A percentile compares a stretch with the other conserved stretches of the same genome.
Evolutionary conservation across 495 filamentous ascomycete species (phyloP).

Genomic region (Penicillium psychrofluorescens): DNA sequence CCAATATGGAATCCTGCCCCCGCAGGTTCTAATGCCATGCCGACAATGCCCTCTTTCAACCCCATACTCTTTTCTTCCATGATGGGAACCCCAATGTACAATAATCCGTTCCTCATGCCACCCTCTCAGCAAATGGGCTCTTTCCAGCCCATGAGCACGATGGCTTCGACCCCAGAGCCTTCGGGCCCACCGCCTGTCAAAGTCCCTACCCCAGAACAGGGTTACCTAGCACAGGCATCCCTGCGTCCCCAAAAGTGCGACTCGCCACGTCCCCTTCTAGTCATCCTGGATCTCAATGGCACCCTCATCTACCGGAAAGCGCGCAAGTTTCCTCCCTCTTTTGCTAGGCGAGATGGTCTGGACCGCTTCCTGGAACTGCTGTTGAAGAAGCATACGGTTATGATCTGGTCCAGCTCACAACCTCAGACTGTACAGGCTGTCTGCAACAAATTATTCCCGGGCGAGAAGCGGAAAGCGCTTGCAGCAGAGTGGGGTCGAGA

Average conservation of each 20-base stretch:
- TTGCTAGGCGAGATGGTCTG: conserved; percentile 55
- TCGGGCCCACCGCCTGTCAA: conserved; percentile 12
- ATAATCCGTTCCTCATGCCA: conserved; percentile 2
- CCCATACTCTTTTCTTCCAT: conserved; percentile 1
- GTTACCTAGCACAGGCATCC: conserved; percentile 40
- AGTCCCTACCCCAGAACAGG: conserved; percentile 23
- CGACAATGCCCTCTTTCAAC: conserved; percentile 5
- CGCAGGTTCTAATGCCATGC: not conserved
- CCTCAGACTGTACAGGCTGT: conserved; percentile 62
- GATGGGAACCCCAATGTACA: not conserved
- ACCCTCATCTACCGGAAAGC: conserved; percentile 69
- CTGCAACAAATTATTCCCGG: conserved; percentile 39
- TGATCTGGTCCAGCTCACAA: conserved; percentile 86
- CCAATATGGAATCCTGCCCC: conserved; percentile 7
- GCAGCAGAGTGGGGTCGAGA: conserved; percentile 77
- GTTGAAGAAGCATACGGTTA: conserved; percentile 61
- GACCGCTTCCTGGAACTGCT: conserved; percentile 58
- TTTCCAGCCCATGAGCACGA: conserved; percentile 14
- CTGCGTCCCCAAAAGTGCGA: conserved; percentile 14
- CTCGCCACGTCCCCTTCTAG: conserved; percentile 48
- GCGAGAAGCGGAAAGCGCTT: conserved; percentile 35
- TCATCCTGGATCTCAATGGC: conserved; percentile 91
- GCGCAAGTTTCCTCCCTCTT: conserved; percentile 38
- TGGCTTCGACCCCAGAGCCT: not conserved
- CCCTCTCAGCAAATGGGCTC: conserved; percentile 4